Percentiles rank a stretch among this genome's conserved stretches.
Conservation (phyloP, 164 flowering plant genomes). For the Berberis thunbergii region DNA sequence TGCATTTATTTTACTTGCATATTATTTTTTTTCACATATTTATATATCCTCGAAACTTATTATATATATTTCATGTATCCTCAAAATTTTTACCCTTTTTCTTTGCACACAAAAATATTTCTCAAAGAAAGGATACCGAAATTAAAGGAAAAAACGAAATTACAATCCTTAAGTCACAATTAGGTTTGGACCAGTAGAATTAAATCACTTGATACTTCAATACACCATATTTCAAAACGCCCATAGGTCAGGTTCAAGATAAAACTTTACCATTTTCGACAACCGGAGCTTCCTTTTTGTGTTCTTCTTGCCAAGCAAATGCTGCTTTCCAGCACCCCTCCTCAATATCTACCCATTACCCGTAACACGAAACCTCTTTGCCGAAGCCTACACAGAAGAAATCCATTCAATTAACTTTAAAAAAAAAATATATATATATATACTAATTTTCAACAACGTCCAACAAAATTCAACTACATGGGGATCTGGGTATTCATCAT, state of each 20-base stretch:
- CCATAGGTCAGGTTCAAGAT: background rate
- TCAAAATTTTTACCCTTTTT: too few relatives aligned
- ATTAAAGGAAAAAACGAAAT: too few relatives aligned
- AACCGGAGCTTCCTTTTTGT: conserved; percentile 70
- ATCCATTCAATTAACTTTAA: background rate
- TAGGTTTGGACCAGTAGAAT: too few relatives aligned
- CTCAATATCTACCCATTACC: conserved; percentile 88
- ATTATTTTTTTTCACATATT: too few relatives aligned
- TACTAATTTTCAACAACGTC: background rate
- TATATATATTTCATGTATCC: too few relatives aligned
- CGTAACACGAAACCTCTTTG: conserved; percentile 88
- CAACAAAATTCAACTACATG: background rate
- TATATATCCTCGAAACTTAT: too few relatives aligned
- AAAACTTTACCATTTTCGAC: conserved; percentile 58
- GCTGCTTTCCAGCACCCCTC: conserved; percentile 94
- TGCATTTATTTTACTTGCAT: too few relatives aligned
- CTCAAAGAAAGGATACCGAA: too few relatives aligned
- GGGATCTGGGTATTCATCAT: background rate
- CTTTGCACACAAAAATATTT: too few relatives aligned
- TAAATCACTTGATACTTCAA: too few relatives aligned
- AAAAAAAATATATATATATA: background rate
- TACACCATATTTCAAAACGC: too few relatives aligned
- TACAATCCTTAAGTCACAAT: too few relatives aligned
- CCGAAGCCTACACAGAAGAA: conserved; percentile 60
- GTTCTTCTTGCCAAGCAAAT: conserved; percentile 83